Conservation (phyloP, 139 green algal species). For the Tetraselmis chui region DNA sequence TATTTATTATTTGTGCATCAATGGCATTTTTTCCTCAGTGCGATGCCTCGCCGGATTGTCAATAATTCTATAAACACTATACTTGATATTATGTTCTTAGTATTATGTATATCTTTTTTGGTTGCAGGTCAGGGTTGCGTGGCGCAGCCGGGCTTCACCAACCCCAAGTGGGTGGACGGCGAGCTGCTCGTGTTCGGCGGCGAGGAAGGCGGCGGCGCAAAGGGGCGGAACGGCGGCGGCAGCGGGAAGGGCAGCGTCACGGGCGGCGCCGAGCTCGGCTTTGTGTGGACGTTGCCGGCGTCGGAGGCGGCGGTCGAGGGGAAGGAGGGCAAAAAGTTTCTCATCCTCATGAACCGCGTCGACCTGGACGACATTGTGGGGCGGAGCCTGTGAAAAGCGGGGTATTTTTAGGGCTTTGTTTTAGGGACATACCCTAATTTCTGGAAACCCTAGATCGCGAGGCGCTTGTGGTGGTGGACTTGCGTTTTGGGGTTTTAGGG, state of each 20-base stretch:
- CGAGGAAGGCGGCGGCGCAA: slow-evolving; percentile 19
- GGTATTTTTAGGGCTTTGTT: too few species aligned
- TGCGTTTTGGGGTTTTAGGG: too few species aligned
- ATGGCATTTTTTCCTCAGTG: too few species aligned
- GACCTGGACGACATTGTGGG: slow-evolving; percentile 1
- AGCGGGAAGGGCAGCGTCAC: slow-evolving; percentile 7
- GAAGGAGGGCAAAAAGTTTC: neutral
- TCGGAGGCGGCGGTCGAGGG: neutral
- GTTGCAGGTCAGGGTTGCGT: slow-evolving; percentile 57
- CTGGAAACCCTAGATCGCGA: too few species aligned
- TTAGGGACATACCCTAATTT: too few species aligned
- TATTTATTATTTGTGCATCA: too few species aligned
- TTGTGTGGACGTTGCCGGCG: slow-evolving; percentile 73
- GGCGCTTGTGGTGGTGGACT: too few species aligned
- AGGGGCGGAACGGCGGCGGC: slow-evolving; percentile 13
- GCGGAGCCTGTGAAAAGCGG: neutral
- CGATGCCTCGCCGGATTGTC: too few species aligned
- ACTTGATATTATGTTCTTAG: neutral
- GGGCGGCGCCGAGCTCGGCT: slow-evolving; percentile 70
- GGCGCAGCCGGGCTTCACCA: slow-evolving; percentile 55
- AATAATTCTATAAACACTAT: too few species aligned
- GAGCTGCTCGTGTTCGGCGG: slow-evolving; percentile 77
- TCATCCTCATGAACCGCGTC: slow-evolving; percentile 13
- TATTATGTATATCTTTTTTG: neutral
- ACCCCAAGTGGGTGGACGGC: slow-evolving; percentile 80